Conservation (phyloP, 345 rosid genomes). For the Pistacia integerrima region DNA sequence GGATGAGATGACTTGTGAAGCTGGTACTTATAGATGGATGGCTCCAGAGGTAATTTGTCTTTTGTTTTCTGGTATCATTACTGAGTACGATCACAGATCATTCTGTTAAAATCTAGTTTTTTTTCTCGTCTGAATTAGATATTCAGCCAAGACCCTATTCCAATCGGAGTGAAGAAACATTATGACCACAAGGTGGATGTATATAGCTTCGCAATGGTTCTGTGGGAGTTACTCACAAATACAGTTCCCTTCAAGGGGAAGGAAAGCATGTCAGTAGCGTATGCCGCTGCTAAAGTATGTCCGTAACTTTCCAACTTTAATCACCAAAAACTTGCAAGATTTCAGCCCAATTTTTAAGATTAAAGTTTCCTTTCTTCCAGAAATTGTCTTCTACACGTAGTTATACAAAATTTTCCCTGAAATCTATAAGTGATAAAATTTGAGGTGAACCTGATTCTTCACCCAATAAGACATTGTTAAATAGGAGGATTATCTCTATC, state of each 20-base stretch:
- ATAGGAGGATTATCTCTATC: no score
- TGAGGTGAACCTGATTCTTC: no score
- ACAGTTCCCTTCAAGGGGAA: constrained; percentile 48
- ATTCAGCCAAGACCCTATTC: constrained; percentile 47
- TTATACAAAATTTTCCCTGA: neutral
- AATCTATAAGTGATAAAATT: neutral
- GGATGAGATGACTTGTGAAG: constrained; percentile 56
- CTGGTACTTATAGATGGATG: constrained; percentile 76
- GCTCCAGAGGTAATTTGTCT: constrained; percentile 64
- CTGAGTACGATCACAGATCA: neutral
- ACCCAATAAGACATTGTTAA: no score
- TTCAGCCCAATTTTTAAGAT: neutral
- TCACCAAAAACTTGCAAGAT: neutral
- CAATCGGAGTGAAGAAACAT: constrained; percentile 40
- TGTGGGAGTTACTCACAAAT: constrained; percentile 70
- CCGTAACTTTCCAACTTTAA: neutral
- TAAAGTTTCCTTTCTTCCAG: neutral
- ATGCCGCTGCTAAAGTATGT: constrained; percentile 44
- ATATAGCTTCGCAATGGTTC: constrained; percentile 62
- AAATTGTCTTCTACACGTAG: neutral
- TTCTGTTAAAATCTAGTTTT: constrained; percentile 7
- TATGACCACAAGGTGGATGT: constrained; percentile 80
- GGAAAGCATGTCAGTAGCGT: constrained; percentile 28
- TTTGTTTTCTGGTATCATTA: neutral
- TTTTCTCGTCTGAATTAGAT: constrained; percentile 31